Percentiles rank a stretch among this genome's conserved stretches.
Evolutionary conservation across 2,329 filamentous ascomycete genomes (phyloP).

Genomic region (Paracoccidioides brasiliensis): DNA sequence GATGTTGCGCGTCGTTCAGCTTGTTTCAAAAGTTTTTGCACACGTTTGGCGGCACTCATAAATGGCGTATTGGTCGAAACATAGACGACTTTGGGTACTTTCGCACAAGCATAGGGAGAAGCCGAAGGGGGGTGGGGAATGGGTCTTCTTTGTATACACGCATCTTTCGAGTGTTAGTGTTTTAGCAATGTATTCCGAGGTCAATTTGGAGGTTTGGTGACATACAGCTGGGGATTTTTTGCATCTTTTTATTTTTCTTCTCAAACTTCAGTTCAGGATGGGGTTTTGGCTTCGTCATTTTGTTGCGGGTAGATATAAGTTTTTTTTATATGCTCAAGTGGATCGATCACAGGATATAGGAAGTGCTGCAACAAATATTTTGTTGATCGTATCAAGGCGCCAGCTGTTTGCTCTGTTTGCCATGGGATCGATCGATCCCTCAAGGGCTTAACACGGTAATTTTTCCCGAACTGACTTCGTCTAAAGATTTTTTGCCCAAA

Average conservation of each 20-base stretch:
- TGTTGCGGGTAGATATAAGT: not conserved
- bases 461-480: constrained; percentile 2
- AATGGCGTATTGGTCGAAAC: constrained; percentile 42
- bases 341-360: too few species aligned
- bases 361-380: not conserved
- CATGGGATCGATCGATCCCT: not conserved
- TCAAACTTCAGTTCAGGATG: constrained; percentile 23
- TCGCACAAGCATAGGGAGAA: constrained; percentile 39
- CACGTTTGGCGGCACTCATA: constrained; percentile 47
- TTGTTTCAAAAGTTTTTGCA: constrained; percentile 41
- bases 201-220: not conserved
- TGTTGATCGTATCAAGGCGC: not conserved
- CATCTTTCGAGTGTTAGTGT: constrained; percentile 23
- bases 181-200: not conserved
- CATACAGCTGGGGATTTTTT: constrained; percentile 26
- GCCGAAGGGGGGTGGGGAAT: constrained; percentile 44
- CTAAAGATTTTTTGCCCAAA: constrained; percentile 3
- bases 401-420: constrained; percentile 3
- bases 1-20: constrained; percentile 40
- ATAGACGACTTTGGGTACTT: constrained; percentile 43
- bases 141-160: constrained; percentile 42
- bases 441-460: not conserved
- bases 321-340: not conserved
- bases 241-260: constrained; percentile 25
- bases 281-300: constrained; percentile 5